Evolutionary conservation across 306 rosid genomes (phyloP), one percentile per base, ranked within the genome.

Genomic region (Vicia villosa): DNA sequence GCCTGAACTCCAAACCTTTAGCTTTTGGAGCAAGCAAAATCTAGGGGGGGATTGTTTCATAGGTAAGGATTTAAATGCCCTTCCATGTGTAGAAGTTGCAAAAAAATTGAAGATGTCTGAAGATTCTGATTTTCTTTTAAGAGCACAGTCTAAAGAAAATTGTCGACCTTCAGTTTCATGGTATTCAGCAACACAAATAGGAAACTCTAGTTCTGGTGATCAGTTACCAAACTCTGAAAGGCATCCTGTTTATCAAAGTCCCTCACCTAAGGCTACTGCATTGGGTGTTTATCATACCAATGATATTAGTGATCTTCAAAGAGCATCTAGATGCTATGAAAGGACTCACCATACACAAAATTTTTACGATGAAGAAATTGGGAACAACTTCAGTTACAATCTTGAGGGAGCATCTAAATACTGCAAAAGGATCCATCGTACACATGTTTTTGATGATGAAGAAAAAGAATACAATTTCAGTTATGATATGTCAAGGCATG

Each of bases 11-110:
- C 83, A 65, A 69, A 77, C 30, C 26, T 83, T 77, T 84, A 51
- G 70, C 77, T 78, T 78, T 76, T 57, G 84, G 73, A 70, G 74
- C 60, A 77, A 80, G 83, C 43, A 72, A 72, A 69, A 70, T 75
- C 70, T 49, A 52, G 76, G 57, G 41, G 74, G 67, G 24, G 72
- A 66, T 69, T 61, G 40, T 70, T 65, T 50, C 76, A 66, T 72
- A 17, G 75, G 22, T 51, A 73, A 66, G 74, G 75, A 54, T 50
- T 71, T 81, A 26, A 40, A 32, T 55, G 64, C 63, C 58, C 74
- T 37, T 68, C 61, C 74, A 51, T 72, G 46, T 58, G 73, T 83
- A 51, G 79, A 80, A 70, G 66, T 61, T 46, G 24, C 72, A 10
- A 81, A 72, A 64, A 71, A 76, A 17, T 75, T 56, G 20, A 77